Conservation (phyloP, 2,329 filamentous ascomycete species). For the Coniochaeta ligniaria region DNA sequence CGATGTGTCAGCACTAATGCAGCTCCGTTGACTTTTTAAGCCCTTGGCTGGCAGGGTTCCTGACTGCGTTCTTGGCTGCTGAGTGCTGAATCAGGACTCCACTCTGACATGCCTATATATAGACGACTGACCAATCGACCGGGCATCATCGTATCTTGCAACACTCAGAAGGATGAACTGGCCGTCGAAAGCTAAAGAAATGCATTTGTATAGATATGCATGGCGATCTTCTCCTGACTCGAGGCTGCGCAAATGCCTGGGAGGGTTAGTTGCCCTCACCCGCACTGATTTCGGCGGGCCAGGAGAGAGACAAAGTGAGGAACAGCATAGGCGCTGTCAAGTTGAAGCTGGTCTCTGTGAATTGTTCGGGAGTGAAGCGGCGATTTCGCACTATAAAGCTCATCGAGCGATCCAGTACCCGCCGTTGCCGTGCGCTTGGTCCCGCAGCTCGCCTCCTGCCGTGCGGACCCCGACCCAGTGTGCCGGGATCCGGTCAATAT, state of each 20-base stretch:
- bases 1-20: not conserved
- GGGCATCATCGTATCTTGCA: not conserved
- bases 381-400: constrained; percentile 1
- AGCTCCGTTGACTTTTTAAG: not conserved
- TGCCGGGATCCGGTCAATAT: constrained; percentile 50
- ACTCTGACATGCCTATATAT: not conserved
- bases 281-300: not conserved
- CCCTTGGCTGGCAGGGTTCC: not conserved
- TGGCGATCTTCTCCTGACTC: not conserved
- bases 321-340: not conserved
- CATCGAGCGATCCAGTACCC: constrained; percentile 38
- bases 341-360: not conserved
- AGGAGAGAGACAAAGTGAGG: not conserved
- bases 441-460: constrained; percentile 35
- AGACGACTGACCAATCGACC: not conserved
- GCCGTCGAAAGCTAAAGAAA: not conserved
- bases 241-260: no score
- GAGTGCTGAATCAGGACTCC: not conserved
- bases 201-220: not conserved
- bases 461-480: constrained; percentile 53
- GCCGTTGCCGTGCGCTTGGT: constrained; percentile 40
- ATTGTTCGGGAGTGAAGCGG: not conserved
- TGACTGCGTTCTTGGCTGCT: not conserved
- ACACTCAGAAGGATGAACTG: not conserved
- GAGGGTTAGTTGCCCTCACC: no score